Percentiles rank a stretch among this genome's conserved stretches.
Evolutionary conservation across 305 asterid genomes (phyloP).

Genomic region (Plantago rigida): DNA sequence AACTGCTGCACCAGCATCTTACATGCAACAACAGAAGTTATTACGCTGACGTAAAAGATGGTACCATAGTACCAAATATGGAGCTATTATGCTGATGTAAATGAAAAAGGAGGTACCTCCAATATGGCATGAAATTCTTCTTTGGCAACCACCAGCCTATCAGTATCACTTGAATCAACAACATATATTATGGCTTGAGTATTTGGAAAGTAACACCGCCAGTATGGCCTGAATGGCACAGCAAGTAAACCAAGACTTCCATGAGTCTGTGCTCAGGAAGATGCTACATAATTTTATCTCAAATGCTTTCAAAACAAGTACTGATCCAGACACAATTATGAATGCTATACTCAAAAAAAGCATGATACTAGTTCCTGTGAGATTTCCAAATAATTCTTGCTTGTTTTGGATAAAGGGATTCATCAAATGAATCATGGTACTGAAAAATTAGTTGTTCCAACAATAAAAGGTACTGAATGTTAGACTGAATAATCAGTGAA

Average conservation of each 20-base stretch:
- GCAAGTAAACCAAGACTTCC: conserved; percentile 9
- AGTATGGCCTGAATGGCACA: conserved; percentile 60
- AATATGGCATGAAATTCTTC: conserved; percentile 93
- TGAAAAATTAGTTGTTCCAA: too few species aligned
- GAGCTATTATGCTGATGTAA: background rate
- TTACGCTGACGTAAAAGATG: too few species aligned
- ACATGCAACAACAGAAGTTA: too few species aligned
- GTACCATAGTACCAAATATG: background rate
- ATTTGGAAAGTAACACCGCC: conserved; percentile 97
- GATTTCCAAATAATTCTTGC: background rate
- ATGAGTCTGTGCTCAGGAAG: conserved; percentile 6
- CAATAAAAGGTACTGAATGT: too few species aligned
- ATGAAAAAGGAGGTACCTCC: conserved; percentile 44
- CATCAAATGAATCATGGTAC: too few species aligned
- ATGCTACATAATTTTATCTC: conserved; percentile 10
- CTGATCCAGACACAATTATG: background rate
- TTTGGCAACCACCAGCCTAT: conserved; percentile 78
- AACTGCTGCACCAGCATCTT: too few species aligned
- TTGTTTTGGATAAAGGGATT: too few species aligned
- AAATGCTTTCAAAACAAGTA: background rate
- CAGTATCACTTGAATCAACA: conserved; percentile 96
- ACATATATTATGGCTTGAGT: conserved; percentile 97
- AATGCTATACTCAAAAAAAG: conserved; percentile 2
- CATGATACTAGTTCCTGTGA: background rate
- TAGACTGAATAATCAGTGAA: too few species aligned